phyloP scores from a whole-genome alignment of 208 protist species.

The Angomonas desouzai region DNA sequence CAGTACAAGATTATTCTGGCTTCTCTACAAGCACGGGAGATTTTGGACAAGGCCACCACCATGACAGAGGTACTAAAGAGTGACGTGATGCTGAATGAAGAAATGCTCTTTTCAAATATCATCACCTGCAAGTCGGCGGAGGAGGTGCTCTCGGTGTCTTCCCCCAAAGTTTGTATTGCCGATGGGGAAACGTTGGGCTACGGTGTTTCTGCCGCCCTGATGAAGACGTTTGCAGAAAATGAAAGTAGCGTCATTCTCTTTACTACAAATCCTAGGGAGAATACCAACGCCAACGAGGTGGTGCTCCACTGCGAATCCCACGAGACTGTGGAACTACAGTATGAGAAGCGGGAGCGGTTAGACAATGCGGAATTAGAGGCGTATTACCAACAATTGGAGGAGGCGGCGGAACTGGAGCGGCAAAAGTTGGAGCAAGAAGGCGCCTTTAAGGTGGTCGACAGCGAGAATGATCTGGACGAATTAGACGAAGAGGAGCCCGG shows the following conservation, averaged over 20 bases:
- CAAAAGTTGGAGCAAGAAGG: slow-evolving; percentile 37
- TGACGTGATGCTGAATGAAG: slow-evolving; percentile 70
- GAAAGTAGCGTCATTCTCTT: slow-evolving; percentile 6
- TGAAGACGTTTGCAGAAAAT: slow-evolving; percentile 33
- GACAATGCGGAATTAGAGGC: slow-evolving; percentile 81
- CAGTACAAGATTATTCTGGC: slow-evolving; percentile 81
- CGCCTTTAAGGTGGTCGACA: slow-evolving; percentile 36
- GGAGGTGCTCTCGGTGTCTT: slow-evolving; percentile 46
- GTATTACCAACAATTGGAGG: slow-evolving; percentile 43
- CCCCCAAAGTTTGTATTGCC: slow-evolving; percentile 74
- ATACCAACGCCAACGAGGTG: background rate
- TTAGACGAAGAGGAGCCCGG: slow-evolving; percentile 21
- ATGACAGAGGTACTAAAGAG: slow-evolving; percentile 81
- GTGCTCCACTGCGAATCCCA: slow-evolving; percentile 33
- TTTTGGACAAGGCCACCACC: slow-evolving; percentile 74
- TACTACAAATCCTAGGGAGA: background rate
- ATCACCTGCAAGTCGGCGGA: slow-evolving; percentile 68
- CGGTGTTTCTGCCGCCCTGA: slow-evolving; percentile 64
- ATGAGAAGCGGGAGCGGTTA: slow-evolving; percentile 47
- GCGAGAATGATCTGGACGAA: slow-evolving; percentile 33
- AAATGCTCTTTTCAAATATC: slow-evolving; percentile 69
- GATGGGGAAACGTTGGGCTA: slow-evolving; percentile 77
- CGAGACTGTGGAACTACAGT: slow-evolving; percentile 30
- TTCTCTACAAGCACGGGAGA: slow-evolving; percentile 64
- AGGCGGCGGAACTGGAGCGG: slow-evolving; percentile 41